These are phyloP conservation scores for Suillus clintonianus DNA, from an alignment of 768 basidiomycete species.

Conservation along the genomic window DNA sequence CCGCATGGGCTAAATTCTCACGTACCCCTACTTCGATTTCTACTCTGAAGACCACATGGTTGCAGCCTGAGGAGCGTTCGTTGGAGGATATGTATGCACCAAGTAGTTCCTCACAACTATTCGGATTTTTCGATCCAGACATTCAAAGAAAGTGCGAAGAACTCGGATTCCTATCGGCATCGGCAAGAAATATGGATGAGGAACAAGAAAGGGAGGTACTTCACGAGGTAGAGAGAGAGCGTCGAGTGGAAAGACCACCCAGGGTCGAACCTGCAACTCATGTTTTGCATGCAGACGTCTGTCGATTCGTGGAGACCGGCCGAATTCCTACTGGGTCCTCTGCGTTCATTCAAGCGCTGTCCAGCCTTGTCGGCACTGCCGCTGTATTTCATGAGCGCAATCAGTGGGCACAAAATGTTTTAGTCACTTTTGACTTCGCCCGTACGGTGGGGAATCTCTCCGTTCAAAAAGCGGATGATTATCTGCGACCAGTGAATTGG, in stretches of 20 bases:
- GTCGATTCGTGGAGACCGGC: constrained; percentile 32
- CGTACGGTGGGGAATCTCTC: constrained; percentile 5
- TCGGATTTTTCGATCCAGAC: background rate
- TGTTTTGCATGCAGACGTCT: constrained; percentile 20
- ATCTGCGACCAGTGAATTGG: constrained; percentile 33
- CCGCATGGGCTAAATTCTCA: constrained; percentile 17
- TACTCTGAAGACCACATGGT: constrained; percentile 31
- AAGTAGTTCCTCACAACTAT: background rate
- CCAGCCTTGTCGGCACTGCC: constrained; percentile 11
- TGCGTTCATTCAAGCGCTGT: constrained; percentile 21
- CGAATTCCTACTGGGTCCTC: constrained; percentile 15
- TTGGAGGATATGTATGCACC: constrained; percentile 38
- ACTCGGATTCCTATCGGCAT: constrained; percentile 16
- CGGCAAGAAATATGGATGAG: constrained; percentile 37
- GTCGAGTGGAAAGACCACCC: constrained; percentile 38
- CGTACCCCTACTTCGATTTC: background rate
- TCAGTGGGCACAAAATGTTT: constrained; percentile 18
- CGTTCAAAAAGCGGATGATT: constrained; percentile 7
- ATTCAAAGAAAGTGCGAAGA: constrained; percentile 15
- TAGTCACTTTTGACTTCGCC: constrained; percentile 20
- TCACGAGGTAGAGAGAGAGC: constrained; percentile 47
- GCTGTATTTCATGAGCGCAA: constrained; percentile 18
- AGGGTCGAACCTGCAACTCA: constrained; percentile 24
- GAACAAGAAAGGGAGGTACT: constrained; percentile 53
- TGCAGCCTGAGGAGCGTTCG: constrained; percentile 40